These are phyloP conservation scores for Bonia amplexicaulis DNA, from an alignment of 176 grass and related monocot genomes.

Conservation along the genomic window DNA sequence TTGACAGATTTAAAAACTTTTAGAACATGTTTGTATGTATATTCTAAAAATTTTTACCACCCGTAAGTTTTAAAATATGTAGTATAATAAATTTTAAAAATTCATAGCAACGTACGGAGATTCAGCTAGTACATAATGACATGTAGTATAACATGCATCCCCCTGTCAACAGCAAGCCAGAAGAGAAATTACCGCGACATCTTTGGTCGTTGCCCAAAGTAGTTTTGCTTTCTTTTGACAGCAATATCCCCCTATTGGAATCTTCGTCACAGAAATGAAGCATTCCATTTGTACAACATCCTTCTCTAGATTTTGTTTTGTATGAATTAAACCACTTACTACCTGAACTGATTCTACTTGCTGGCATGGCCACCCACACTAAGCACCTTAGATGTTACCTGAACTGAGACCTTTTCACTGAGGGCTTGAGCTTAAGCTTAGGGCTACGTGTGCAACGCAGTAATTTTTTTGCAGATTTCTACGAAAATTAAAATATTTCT, in stretches of 20 bases:
- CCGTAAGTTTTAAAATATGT: too few relatives aligned
- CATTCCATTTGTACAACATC: background rate
- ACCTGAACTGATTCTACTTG: background rate
- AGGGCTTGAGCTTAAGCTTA: too few relatives aligned
- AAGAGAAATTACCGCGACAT: background rate
- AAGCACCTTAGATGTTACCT: background rate
- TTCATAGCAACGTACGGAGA: too few relatives aligned
- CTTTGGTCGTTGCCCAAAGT: background rate
- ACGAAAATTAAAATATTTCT: background rate
- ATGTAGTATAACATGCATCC: background rate
- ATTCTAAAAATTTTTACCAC: too few relatives aligned
- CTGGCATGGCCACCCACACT: background rate
- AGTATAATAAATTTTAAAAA: too few relatives aligned
- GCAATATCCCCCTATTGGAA: background rate
- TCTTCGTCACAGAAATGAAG: background rate
- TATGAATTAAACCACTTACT: background rate
- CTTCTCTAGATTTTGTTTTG: background rate
- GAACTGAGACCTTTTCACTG: background rate
- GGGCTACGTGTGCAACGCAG: too few relatives aligned
- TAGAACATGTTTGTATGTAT: too few relatives aligned
- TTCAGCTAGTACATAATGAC: background rate
- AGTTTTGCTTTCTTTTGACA: background rate
- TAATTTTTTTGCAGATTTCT: background rate
- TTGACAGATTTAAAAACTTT: too few relatives aligned
- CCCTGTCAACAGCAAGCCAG: background rate